Base-by-base conservation (phyloP, 139 green algal genomes). In the Desmodesmus armatus region DNA sequence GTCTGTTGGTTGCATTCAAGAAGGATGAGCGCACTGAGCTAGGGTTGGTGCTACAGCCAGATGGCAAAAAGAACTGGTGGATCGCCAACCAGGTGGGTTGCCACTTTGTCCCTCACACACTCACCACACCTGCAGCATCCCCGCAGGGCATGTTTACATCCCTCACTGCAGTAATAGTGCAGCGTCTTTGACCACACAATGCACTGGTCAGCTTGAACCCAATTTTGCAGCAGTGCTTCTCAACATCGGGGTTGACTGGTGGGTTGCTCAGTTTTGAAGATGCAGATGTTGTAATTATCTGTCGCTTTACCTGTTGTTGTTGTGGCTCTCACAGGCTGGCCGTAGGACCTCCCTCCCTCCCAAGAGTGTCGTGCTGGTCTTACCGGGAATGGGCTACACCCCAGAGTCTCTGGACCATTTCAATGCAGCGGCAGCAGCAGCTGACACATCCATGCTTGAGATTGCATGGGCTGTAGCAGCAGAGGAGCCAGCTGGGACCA, bases 61-160 rank as follows among this genome's bases (percentile, higher is more conserved):
- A 94, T 81, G 91, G 91, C 75, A 94, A 93, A 81, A 82, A 78
- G 41, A 93, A 94, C 60, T 94, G 90, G 90, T 91, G 89, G 47
- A 89, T 73, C 11, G 74, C 84, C 40, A 89, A 94, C 78, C 29
- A 88, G 89, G 89, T 90, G 60, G 0, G 78, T 31, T 55, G 47
- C 47, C 7, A 13, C 47, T 55, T 55, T 55, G 9, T 55, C 47
- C 47, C n/a, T n/a, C n/a, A n/a, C n/a, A n/a, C n/a, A n/a, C n/a
- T 29, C 37, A 77, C n/a, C 39, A 43, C 21, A 4, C 15, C 35
- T 71, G 27, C 21, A 71, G 27, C 62, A 71, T 4, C 33, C n/a
- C 51, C 15, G 51, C 51, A 27, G 51, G 15, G 51, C 51, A 62
- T 62, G 51, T 17, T 27, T n/a, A n/a, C n/a, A n/a, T n/a, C n/a